Evolutionary conservation across 352 stramenopile genomes (phyloP), one percentile per base, ranked within the genome.

Genomic region (Phytophthora hibernalis): DNA sequence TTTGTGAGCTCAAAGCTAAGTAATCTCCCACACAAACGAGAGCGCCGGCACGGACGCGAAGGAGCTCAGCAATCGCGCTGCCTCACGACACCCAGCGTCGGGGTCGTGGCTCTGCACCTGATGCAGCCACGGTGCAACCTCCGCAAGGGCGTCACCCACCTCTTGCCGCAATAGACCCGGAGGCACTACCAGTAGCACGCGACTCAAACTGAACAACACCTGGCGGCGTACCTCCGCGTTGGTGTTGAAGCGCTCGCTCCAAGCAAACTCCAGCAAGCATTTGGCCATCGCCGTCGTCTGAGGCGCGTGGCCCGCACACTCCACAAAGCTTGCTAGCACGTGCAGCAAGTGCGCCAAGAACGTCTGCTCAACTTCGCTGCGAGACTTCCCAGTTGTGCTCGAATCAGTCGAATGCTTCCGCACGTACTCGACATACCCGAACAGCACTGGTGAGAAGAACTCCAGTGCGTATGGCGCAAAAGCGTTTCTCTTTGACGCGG

Each of bases 361-460:
- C 15, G 86, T 74, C 47, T 84, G 73, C 43, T 94, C 85, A 3
- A 94, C 52, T 31, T 93, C 85, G 16, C 62, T 83, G 42, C 76
- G 52, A 4, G 66, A 33, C 42, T 73, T 68, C 16, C 40, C 70
- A 48, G 0, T 48, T 48, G 42, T 16, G 18, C 9, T 48, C 24
- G 70, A 16, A 20, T 18, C 51, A 13, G 26, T 40, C n/a, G 67
- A 68, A 51, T 85, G 66, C 24, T 73, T 59, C 6, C 67, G 77
- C 26, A 78, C 56, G 53, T 87, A 94, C 47, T 88, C 68, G 20
- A 88, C 61, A 61, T 91, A 94, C 2, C 85, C 83, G 47, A 91
- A 90, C 4, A 94, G 50, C 40, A 94, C 42, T 15, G 85, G 83
- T n/a, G 80, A 90, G 61, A 94, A 94, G 58, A 94, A 94, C 20